Evolutionary conservation across 2,329 filamentous ascomycete species (phyloP).

Genomic region (Penicillium hordei): DNA sequence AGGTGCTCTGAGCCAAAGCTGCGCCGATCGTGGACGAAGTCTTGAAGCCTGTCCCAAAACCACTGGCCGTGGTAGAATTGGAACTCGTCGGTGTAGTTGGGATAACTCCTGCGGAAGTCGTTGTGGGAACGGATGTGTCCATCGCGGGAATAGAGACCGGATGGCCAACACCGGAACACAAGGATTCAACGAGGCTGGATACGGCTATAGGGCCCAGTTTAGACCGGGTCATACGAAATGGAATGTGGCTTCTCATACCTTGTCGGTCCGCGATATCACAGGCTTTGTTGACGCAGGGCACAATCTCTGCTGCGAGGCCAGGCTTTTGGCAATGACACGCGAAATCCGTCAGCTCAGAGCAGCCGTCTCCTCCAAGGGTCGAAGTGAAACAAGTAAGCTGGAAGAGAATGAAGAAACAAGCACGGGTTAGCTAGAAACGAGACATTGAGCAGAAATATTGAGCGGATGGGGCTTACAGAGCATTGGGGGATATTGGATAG

Average conservation of each 20-base stretch:
- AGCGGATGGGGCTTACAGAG: not conserved
- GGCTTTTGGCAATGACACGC: conserved; percentile 7
- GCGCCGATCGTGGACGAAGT: not conserved
- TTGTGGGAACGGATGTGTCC: conserved; percentile 1
- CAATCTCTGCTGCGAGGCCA: conserved; percentile 4
- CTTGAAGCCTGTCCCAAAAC: not conserved
- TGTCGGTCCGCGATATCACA: conserved; percentile 1
- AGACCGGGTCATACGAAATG: not conserved
- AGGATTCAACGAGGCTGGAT: conserved; percentile 1
- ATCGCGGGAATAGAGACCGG: conserved; percentile 1
- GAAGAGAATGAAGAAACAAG: not conserved
- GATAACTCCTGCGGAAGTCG: not conserved
- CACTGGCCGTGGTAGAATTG: not conserved
- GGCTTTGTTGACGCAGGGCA: conserved; percentile 4
- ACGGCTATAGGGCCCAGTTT: not conserved
- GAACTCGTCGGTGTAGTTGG: not conserved
- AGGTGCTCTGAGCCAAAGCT: not conserved
- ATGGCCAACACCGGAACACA: conserved; percentile 4
- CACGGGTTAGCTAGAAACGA: not conserved
- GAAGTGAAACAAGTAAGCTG: conserved; percentile 5
- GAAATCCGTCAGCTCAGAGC: conserved; percentile 6
- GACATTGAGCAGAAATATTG: not conserved
- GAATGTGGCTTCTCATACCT: not conserved
- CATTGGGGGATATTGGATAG: conserved; percentile 6
- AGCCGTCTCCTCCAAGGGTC: not conserved